Evolutionary conservation across 2,329 filamentous ascomycete genomes (phyloP), one percentile per base, ranked within the genome.

Genomic region (Fusarium illudens): DNA sequence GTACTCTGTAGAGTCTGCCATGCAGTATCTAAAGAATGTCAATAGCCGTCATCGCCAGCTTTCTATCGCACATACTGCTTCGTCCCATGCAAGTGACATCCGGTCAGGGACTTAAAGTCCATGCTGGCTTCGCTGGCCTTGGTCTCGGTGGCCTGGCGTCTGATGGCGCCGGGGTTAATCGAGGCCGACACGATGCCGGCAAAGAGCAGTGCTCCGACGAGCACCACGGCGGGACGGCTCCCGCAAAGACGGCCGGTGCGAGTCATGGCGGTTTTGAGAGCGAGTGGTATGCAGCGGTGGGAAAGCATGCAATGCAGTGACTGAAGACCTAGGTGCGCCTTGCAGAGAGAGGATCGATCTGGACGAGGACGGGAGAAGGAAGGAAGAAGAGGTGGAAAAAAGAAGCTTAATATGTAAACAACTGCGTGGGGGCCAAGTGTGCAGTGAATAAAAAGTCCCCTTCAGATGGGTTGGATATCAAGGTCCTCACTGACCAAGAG

Each of bases 81-180:
- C 32, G 62, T 46, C 4, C 67, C 65, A 51, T 73, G 68, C 44
- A 64, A 59, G 59, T 72, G 70, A 17, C 71, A 73, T 2, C 58
- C 60, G 1, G 71, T 73, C n/a, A 73, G 17, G 1, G 67, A 72
- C 56, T 67, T n/a, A 25, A 71, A 68, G 54, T 50, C 58, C n/a
- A 46, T 17, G 27, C 12, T 48, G 39, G 39, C 39, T 20, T 44
- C 39, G 1, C 22, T 46, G 11, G 42, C 22, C 11, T 25, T 10
- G 5, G 65, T 59, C 30, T 51, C 59, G 4, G 65, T 67, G 10
- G 71, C 58, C 33, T 72, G 70, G 11, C 70, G 69, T 5, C 57
- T 61, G 4, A 73, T 25, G 25, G 54, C 65, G 2, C 53, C 61
- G 1, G 68, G 66, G 15, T 64, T 60, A 6, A 64, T 51, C 7